Evolutionary conservation across 192 early-diverging fungal species (phyloP).

Genomic region (Podila verticillata): DNA sequence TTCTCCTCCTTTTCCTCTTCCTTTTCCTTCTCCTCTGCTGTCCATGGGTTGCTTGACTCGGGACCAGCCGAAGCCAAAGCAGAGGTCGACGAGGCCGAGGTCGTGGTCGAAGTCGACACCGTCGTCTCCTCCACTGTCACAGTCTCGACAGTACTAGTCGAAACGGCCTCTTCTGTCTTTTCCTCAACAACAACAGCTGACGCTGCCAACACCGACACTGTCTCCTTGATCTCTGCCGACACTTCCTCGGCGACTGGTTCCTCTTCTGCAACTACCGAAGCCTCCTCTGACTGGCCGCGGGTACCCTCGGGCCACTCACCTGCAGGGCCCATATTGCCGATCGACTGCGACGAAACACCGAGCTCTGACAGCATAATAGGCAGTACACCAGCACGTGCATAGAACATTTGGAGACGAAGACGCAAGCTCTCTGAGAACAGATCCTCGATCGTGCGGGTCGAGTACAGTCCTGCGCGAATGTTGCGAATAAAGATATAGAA

Average conservation of each 20-base stretch:
- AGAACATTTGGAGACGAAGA: slow-evolving; percentile 92
- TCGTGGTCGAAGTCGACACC: neutral
- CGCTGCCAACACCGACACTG: neutral
- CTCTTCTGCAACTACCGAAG: neutral
- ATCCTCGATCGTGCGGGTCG: slow-evolving; percentile 77
- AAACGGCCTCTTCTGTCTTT: neutral
- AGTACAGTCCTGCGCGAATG: slow-evolving; percentile 87
- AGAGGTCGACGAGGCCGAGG: neutral
- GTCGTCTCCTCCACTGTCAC: neutral
- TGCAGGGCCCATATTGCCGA: slow-evolving; percentile 39
- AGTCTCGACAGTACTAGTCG: neutral
- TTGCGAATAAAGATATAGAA: slow-evolving; percentile 96
- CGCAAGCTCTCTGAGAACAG: slow-evolving; percentile 87
- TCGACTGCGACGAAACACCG: slow-evolving; percentile 50
- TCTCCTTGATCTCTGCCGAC: neutral
- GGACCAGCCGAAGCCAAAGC: slow-evolving; percentile 3
- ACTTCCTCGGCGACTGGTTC: neutral
- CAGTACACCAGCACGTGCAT: slow-evolving; percentile 69
- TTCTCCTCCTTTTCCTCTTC: too few species aligned
- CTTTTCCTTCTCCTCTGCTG: slow-evolving; percentile 1
- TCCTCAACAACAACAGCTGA: neutral
- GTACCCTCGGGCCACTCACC: slow-evolving; percentile 40
- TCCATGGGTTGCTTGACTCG: slow-evolving; percentile 1
- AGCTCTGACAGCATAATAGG: slow-evolving; percentile 64
- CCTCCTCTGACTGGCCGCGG: slow-evolving; percentile 8